Evolutionary conservation across 306 rosid species (phyloP).

Genomic region (Arachis hypogaea): DNA sequence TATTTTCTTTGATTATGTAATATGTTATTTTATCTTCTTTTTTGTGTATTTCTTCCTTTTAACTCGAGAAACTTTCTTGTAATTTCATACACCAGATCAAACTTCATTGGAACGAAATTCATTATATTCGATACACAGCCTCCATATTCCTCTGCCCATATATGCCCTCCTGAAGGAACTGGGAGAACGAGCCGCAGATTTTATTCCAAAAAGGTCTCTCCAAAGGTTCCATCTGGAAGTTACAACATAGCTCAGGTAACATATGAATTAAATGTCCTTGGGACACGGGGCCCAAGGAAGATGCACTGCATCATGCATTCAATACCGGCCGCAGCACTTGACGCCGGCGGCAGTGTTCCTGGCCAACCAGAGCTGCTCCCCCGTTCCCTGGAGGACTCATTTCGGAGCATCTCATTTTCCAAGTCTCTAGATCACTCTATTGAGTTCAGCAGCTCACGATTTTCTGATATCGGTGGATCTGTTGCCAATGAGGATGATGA

Average conservation of each 20-base stretch:
- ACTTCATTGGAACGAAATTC: constrained; percentile 92
- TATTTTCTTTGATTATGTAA: not conserved
- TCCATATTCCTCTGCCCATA: constrained; percentile 59
- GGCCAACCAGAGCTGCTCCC: constrained; percentile 79
- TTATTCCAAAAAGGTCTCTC: constrained; percentile 86
- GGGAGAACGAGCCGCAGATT: constrained; percentile 83
- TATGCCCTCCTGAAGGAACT: constrained; percentile 73
- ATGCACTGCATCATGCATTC: constrained; percentile 94
- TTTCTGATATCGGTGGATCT: constrained; percentile 67
- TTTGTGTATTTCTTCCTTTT: not conserved
- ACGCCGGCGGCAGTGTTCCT: constrained; percentile 72
- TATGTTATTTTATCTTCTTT: not conserved
- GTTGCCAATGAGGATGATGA: constrained; percentile 52
- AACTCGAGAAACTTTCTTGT: not conserved
- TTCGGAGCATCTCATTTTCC: constrained; percentile 76
- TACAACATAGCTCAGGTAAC: constrained; percentile 90
- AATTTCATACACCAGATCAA: constrained; percentile 66
- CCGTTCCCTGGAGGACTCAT: constrained; percentile 67
- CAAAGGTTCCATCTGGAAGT: constrained; percentile 91
- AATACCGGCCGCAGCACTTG: constrained; percentile 76
- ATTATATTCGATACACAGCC: constrained; percentile 88
- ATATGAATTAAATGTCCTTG: constrained; percentile 86
- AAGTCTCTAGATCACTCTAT: constrained; percentile 69
- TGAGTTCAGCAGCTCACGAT: constrained; percentile 78
- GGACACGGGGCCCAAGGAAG: constrained; percentile 94